Percentiles rank a stretch among this genome's conserved stretches.
These are phyloP conservation scores for Yamadazyma epiphylla DNA, from an alignment of 1,139 yeast genomes.

Conservation along the genomic window DNA sequence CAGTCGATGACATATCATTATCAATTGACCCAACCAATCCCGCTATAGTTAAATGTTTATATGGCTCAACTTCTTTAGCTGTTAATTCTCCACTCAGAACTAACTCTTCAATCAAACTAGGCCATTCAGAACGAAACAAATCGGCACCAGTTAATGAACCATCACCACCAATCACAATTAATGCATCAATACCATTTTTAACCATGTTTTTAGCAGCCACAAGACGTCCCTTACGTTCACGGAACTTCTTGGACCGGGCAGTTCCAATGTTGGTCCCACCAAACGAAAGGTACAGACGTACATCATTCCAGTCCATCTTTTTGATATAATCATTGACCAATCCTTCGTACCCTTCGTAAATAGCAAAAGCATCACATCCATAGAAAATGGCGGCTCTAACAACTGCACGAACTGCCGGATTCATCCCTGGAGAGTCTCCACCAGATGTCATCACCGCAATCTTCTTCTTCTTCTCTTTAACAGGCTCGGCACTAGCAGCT, in stretches of 20 bases:
- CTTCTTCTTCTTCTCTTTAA: constrained; percentile 30
- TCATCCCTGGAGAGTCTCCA: constrained; percentile 88
- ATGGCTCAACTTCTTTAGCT: constrained; percentile 46
- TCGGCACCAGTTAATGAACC: constrained; percentile 86
- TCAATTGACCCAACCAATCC: constrained; percentile 83
- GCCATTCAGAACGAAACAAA: constrained; percentile 76
- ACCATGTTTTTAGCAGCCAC: constrained; percentile 66
- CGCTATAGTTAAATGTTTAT: constrained; percentile 62
- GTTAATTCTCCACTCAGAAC: constrained; percentile 48
- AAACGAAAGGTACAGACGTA: constrained; percentile 66
- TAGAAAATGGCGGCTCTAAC: constrained; percentile 69
- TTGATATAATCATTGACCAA: constrained; percentile 57
- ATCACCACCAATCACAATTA: constrained; percentile 83
- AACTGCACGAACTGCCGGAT: constrained; percentile 76
- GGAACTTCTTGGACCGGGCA: constrained; percentile 68
- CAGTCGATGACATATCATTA: constrained; percentile 81
- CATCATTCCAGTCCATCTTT: constrained; percentile 74
- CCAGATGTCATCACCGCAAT: constrained; percentile 87
- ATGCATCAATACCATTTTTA: constrained; percentile 70
- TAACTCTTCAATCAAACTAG: constrained; percentile 61
- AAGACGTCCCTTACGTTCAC: constrained; percentile 65
- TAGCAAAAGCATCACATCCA: constrained; percentile 70
- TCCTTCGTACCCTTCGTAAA: constrained; percentile 79
- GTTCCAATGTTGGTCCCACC: constrained; percentile 86
- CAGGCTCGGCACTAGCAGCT: not conserved